Base-by-base conservation (phyloP, 1,139 yeast genomes). In the Suhomyces maxii region DNA sequence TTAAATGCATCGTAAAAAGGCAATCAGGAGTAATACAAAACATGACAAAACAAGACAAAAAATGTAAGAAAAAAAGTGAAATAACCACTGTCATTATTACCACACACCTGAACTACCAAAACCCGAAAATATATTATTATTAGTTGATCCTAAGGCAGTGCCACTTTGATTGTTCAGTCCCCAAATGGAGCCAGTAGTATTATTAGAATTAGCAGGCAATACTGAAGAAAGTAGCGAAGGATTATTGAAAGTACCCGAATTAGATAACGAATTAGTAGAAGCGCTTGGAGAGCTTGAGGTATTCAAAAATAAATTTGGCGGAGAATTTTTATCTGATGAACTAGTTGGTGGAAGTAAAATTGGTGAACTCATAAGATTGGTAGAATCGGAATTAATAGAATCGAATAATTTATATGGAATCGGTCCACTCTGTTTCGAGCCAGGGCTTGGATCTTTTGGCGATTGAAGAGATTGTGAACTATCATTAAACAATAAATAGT, bases 291-390 rank as follows among this genome's bases (percentile, higher is more conserved):
- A 44, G 23, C 56, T 45, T 9, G 53, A 47, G 6, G 57, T 57
- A 34, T 56, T 52, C 42, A 62, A 55, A 41, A 62, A 59, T 49
- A 64, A 56, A 41, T 58, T 64, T 12, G 68, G 66, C 8, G 69
- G 68, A n/a, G 68, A 61, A 46, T 48, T 52, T 34, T 53, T 60
- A 34, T 47, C 49, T 33, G 57, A 48, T 3, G 55, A 42, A 40
- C 50, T 46, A 37, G 45, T 46, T 14, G 60, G 52, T 37, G 56
- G 57, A 30, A 52, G 47, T 46, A 56, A 49, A 36, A 56, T 53
- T 23, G 66, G 67, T 6, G 65, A 58, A 44, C 53, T 56, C 34
- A 49, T 48, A 40, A 53, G 36, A 10, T 44, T 44, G 35, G 33
- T 37, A 8, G 49, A 34, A 43, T 55, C 55, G 11, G 50, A 38